Evolutionary conservation across 2,329 filamentous ascomycete genomes (phyloP).

Genomic region (Periconia digitata): DNA sequence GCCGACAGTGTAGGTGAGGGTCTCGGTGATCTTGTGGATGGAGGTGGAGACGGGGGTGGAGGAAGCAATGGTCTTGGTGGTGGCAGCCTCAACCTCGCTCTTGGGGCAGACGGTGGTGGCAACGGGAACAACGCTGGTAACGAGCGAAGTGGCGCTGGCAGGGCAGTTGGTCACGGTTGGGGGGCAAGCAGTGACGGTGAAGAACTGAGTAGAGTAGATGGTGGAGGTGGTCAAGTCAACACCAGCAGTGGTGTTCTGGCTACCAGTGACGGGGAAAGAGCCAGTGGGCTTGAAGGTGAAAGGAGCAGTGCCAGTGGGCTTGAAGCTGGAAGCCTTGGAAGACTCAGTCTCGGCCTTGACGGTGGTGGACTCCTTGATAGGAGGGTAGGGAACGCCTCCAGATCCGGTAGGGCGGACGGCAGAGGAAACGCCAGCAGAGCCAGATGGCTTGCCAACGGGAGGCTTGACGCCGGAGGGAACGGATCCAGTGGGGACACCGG

Average conservation of each 20-base stretch:
- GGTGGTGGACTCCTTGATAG: neutral
- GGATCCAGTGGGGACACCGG: slow-evolving; percentile 16
- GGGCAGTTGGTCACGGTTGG: slow-evolving; percentile 44
- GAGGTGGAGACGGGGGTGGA: slow-evolving; percentile 6
- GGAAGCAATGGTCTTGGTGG: neutral
- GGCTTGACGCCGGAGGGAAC: slow-evolving; percentile 8
- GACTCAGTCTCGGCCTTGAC: slow-evolving; percentile 4
- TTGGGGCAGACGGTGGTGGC: slow-evolving; percentile 49
- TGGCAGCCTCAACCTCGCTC: slow-evolving; percentile 13
- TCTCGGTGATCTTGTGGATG: slow-evolving; percentile 35
- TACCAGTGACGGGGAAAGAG: slow-evolving; percentile 33
- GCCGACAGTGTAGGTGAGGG: slow-evolving; percentile 43
- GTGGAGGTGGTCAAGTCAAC: slow-evolving; percentile 43
- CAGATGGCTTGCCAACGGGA: slow-evolving; percentile 4
- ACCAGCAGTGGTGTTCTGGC: slow-evolving; percentile 45
- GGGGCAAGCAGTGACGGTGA: slow-evolving; percentile 44
- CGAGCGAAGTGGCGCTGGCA: slow-evolving; percentile 31
- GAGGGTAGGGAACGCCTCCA: neutral
- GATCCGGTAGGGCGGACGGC: neutral
- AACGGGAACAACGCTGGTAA: slow-evolving; percentile 45
- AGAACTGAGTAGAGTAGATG: slow-evolving; percentile 48
- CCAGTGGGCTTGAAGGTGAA: slow-evolving; percentile 15
- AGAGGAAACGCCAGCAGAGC: slow-evolving; percentile 5
- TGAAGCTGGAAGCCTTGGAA: slow-evolving; percentile 1
- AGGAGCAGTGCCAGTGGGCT: slow-evolving; percentile 1